Percentiles rank a stretch among this genome's conserved stretches.
These are phyloP conservation scores for Aspergillus sp. DNA, from an alignment of 2,329 filamentous ascomycete genomes.

Conservation along the genomic window DNA sequence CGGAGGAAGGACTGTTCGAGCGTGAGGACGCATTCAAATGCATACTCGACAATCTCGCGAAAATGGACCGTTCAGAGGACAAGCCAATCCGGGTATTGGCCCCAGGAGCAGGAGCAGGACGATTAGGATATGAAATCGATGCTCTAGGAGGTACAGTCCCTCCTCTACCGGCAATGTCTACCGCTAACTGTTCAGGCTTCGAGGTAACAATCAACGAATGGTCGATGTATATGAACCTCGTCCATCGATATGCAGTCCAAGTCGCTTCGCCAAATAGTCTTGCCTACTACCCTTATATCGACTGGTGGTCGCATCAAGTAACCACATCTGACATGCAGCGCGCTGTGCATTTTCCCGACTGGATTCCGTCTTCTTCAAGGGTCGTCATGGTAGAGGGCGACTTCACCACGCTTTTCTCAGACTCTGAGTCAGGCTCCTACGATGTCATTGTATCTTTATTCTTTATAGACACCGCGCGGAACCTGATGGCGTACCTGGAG, in stretches of 20 bases:
- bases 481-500: conserved; percentile 56
- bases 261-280: conserved; percentile 18
- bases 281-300: conserved; percentile 53
- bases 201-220: conserved; percentile 59
- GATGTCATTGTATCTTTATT: conserved; percentile 58
- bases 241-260: conserved; percentile 51
- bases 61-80: conserved; percentile 1
- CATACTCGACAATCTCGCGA: conserved; percentile 29
- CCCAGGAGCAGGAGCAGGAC: conserved; percentile 55
- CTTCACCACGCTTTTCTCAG: conserved; percentile 48
- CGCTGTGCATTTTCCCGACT: conserved; percentile 48
- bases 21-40: conserved; percentile 42
- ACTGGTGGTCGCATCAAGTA: conserved; percentile 58
- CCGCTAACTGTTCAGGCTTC: conserved; percentile 36
- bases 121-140: conserved; percentile 54
- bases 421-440: conserved; percentile 30
- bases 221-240: conserved; percentile 59
- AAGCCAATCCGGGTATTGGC: conserved; percentile 45
- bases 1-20: conserved; percentile 49
- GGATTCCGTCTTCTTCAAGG: conserved; percentile 29
- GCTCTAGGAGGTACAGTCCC: conserved; percentile 37
- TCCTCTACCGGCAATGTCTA: not conserved
- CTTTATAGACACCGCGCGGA: conserved; percentile 62
- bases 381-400: conserved; percentile 54
- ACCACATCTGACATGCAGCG: conserved; percentile 51